Evolutionary conservation across 768 basidiomycete genomes (phyloP).

Genomic region (Pleurotus tuber-regium): DNA sequence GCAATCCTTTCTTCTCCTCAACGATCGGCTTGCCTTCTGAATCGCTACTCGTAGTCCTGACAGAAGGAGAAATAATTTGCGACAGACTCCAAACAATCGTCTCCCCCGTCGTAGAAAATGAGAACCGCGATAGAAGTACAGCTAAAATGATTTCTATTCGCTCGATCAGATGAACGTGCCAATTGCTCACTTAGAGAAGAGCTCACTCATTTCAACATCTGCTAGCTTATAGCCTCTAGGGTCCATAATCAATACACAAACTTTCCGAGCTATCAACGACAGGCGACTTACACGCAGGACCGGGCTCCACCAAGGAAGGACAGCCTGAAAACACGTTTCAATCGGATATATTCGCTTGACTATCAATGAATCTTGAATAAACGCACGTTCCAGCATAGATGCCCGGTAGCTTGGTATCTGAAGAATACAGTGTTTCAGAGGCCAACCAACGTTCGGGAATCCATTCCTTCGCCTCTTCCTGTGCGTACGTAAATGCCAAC

Average conservation of each 20-base stretch:
- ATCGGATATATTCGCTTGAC: neutral
- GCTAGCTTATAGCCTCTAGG: conserved; percentile 52
- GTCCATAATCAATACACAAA: neutral
- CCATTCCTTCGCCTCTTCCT: conserved; percentile 43
- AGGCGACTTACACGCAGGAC: conserved; percentile 47
- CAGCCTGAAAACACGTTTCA: conserved; percentile 34
- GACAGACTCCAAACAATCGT: conserved; percentile 46
- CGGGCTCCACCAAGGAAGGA: conserved; percentile 54
- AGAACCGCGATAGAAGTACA: conserved; percentile 32
- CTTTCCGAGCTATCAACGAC: neutral
- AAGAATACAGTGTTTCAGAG: conserved; percentile 13
- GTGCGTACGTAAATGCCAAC: neutral
- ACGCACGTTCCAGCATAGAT: conserved; percentile 51
- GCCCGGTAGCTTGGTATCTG: conserved; percentile 34
- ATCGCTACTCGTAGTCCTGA: conserved; percentile 17
- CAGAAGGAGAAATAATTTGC: conserved; percentile 45
- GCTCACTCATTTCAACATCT: conserved; percentile 54
- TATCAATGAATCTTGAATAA: neutral
- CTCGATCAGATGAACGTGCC: neutral
- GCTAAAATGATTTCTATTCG: conserved; percentile 42
- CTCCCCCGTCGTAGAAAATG: conserved; percentile 31
- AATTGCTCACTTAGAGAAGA: neutral
- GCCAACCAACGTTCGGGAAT: conserved; percentile 51
- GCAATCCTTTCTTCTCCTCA: conserved; percentile 36
- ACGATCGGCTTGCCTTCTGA: conserved; percentile 12